Base-by-base conservation (phyloP, 495 filamentous ascomycete species). In the Darksidea phi region DNA sequence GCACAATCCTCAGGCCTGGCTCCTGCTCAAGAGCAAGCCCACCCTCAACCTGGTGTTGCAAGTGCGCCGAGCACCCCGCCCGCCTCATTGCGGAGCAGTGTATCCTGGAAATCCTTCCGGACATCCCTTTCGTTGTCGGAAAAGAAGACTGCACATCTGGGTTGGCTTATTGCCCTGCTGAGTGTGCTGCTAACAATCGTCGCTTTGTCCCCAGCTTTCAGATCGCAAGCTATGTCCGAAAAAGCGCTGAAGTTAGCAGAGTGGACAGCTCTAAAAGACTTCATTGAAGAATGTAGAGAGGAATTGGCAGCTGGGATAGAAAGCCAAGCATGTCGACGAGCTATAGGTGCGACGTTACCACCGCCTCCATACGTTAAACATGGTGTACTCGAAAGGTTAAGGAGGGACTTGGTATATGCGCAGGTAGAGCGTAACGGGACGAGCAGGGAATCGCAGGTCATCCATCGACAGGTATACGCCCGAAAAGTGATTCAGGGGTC, bases 191-290 rank as follows among this genome's bases (percentile, higher is more conserved):
- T 57, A 8, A 63, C 61, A 4, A 46, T 63, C n/a, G 28, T 57
- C n/a, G 23, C 61, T 38, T 36, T 63, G 6, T 57, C 54, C 12
- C 61, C 53, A 18, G 21, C 61, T 6, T 63, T 63, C 47, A 55
- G 53, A 51, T 26, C 52, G 20, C 53, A 57, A 26, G 26, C n/a
- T 15, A 13, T 34, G 13, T 26, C 61, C 13, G 52, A 63, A 20
- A 57, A 48, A 36, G 53, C 61, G 6, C 37, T 63, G 2, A 6
- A 36, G 11, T 25, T 63, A n/a, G 61, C 61, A 24, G 61, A 63
- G 38, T 57, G 52, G 61, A 63, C 61, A 21, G 61, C 61, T 8
- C 36, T 63, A 24, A 63, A 63, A 20, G 61, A 63, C 24, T 63
- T 57, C 36, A 53, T 63, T n/a, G 53, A 63, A 43, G 53, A 63